Evolutionary conservation across 2,329 filamentous ascomycete species (phyloP).

Genomic region (Ophiocordyceps sinensis): DNA sequence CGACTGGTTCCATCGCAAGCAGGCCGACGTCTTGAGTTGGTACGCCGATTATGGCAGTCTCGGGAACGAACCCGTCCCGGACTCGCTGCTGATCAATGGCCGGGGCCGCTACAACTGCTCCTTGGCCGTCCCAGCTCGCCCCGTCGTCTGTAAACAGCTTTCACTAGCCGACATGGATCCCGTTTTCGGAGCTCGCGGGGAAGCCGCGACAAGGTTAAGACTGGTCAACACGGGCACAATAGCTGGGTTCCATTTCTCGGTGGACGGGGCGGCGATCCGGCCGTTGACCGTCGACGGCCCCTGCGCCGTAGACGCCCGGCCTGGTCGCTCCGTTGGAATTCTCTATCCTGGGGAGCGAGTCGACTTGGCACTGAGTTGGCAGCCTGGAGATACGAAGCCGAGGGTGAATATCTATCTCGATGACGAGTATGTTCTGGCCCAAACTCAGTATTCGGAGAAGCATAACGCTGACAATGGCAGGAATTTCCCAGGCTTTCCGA

Average conservation of each 20-base stretch:
- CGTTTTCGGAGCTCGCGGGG: slow-evolving; percentile 3
- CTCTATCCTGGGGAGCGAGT: slow-evolving; percentile 12
- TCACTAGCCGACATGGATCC: slow-evolving; percentile 4
- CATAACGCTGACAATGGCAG: slow-evolving; percentile 1
- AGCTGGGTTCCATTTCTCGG: slow-evolving; percentile 7
- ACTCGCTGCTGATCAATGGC: slow-evolving; percentile 21
- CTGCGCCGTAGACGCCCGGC: slow-evolving; percentile 4
- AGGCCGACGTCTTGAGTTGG: slow-evolving; percentile 17
- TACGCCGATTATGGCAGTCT: slow-evolving; percentile 17
- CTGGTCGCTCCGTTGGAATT: slow-evolving; percentile 8
- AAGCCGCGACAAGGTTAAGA: slow-evolving; percentile 5
- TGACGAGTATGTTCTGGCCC: slow-evolving; percentile 7
- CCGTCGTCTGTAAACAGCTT: slow-evolving; percentile 7
- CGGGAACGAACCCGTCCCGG: slow-evolving; percentile 24
- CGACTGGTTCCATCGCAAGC: slow-evolving; percentile 23
- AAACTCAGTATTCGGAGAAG: neutral
- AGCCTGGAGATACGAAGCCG: neutral
- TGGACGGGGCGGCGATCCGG: slow-evolving; percentile 9
- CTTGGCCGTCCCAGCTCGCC: slow-evolving; percentile 12
- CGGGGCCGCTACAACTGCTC: slow-evolving; percentile 15
- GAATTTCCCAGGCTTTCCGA: slow-evolving; percentile 9
- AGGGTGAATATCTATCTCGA: slow-evolving; percentile 11
- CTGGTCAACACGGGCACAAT: slow-evolving; percentile 11
- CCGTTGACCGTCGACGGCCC: slow-evolving; percentile 10
- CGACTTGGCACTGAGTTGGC: slow-evolving; percentile 9